Conservation (phyloP, 2,329 filamentous ascomycete genomes). For the Xylariaceae sp. region DNA sequence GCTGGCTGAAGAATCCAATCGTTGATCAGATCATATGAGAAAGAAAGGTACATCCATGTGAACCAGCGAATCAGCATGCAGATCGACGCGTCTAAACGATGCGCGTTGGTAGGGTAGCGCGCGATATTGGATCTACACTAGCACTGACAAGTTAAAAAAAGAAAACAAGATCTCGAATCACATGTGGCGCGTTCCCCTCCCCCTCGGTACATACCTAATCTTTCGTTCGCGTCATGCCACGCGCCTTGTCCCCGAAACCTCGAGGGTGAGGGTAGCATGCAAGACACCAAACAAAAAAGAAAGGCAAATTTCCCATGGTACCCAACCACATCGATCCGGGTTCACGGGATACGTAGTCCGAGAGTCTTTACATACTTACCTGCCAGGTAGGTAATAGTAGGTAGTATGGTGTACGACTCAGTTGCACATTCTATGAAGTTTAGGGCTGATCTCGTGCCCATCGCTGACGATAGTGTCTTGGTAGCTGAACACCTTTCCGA, state of each 20-base stretch:
- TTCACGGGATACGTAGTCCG: neutral
- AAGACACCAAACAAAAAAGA: neutral
- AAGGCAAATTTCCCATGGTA: neutral
- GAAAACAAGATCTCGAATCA: neutral
- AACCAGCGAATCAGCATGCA: slow-evolving; percentile 13
- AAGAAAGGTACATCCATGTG: too few relatives aligned
- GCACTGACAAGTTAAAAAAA: neutral
- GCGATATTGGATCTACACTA: neutral
- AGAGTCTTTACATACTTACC: neutral
- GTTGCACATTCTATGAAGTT: neutral
- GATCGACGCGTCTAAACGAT: neutral
- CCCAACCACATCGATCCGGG: neutral
- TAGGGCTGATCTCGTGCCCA: neutral
- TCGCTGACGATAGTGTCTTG: neutral
- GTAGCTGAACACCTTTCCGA: neutral
- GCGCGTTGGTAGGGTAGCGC: neutral
- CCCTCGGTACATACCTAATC: neutral
- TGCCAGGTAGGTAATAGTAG: too few relatives aligned
- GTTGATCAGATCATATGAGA: slow-evolving; percentile 6
- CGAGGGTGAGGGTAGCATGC: neutral
- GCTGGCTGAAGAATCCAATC: slow-evolving; percentile 24
- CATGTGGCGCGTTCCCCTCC: neutral
- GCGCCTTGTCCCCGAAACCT: neutral
- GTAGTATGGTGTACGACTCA: neutral
- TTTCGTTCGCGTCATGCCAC: neutral